Evolutionary conservation across 1,284 basidiomycete genomes (phyloP).

Genomic region (Naganishia cerealis): DNA sequence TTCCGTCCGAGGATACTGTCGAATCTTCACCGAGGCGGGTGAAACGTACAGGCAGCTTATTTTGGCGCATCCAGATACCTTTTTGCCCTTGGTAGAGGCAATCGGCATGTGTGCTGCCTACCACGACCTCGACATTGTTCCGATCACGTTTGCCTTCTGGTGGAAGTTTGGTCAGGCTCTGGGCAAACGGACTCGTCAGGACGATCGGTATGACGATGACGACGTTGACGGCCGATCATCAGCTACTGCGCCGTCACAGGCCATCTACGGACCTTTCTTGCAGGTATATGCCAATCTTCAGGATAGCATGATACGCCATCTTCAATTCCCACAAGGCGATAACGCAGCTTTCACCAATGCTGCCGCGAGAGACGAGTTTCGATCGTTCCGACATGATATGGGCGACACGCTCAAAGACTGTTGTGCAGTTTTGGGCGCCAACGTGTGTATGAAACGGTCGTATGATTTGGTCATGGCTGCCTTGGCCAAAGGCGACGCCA

Average conservation of each 20-base stretch:
- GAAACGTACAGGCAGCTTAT: slow-evolving; percentile 92
- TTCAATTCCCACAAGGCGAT: slow-evolving; percentile 77
- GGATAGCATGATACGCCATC: slow-evolving; percentile 81
- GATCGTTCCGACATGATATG: slow-evolving; percentile 94
- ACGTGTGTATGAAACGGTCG: slow-evolving; percentile 76
- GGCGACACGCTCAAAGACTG: slow-evolving; percentile 99
- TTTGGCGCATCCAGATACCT: slow-evolving; percentile 80
- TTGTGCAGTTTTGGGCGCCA: slow-evolving; percentile 87
- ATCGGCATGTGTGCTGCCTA: slow-evolving; percentile 92
- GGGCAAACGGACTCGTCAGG: slow-evolving; percentile 58
- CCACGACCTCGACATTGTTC: slow-evolving; percentile 91
- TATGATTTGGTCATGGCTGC: slow-evolving; percentile 77
- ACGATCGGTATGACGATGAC: slow-evolving; percentile 40
- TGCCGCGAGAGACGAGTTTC: slow-evolving; percentile 90
- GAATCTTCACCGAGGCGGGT: slow-evolving; percentile 91
- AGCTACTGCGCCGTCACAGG: slow-evolving; percentile 13
- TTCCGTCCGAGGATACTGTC: slow-evolving; percentile 83
- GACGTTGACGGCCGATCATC: slow-evolving; percentile 39
- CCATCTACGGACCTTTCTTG: slow-evolving; percentile 61
- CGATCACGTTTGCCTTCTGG: slow-evolving; percentile 99
- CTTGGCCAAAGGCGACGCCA: slow-evolving; percentile 53
- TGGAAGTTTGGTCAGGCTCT: slow-evolving; percentile 83
- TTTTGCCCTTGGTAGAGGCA: slow-evolving; percentile 90
- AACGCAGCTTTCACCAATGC: slow-evolving; percentile 61
- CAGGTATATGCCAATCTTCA: slow-evolving; percentile 83